Base-by-base conservation (phyloP, 192 early-diverging fungal species). In the Coemansia sp. region DNA sequence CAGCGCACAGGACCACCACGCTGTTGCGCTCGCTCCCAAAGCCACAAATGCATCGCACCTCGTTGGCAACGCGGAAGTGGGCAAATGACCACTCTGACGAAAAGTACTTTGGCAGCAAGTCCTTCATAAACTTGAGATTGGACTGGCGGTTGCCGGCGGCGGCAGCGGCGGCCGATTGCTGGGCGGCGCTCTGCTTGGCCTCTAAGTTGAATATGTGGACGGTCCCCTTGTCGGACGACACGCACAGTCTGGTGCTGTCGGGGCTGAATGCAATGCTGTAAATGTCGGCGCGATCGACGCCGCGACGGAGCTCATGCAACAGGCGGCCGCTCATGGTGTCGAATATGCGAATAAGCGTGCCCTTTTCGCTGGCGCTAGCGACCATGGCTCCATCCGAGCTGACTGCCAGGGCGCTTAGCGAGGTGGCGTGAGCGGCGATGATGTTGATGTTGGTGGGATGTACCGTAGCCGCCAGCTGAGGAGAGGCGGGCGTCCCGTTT, bases 71-170 rank as follows among this genome's bases (percentile, higher is more conserved):
- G 52, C 88, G 87, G 64, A 89, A 92, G 62, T 94, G 92, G 8
- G 93, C 93, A 85, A 97, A 97, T 1, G 89, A 91, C 93, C 94
- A 95, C 64, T 91, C 91, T 4, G 90, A 92, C n/a, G 91, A 92
- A 85, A 97, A 97, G 73, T 97, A 97, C 66, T 93, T 93, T 55
- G 94, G 94, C 69, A 95, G 72, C 13, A 93, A 60, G 48, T 92
- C 89, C 66, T 91, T 91, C 89, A 93, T 88, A 59, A 93, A 93
- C 66, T 76, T 78, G 6, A 82, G 42, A 57, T 72, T 86, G 16
- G 85, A 87, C 39, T 83, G 78, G 45, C 85, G 79, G 76, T 89
- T 89, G 13, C 64, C 45, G 9, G 75, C 35, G 3, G 71, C 36
- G 11, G 65, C 39, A 20, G 68, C 25, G 31, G 73, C 59, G 34